Percentiles rank a stretch among this genome's conserved stretches.
Conservation (phyloP, 495 filamentous ascomycete species). For the Pseudotulostoma volvatum region DNA sequence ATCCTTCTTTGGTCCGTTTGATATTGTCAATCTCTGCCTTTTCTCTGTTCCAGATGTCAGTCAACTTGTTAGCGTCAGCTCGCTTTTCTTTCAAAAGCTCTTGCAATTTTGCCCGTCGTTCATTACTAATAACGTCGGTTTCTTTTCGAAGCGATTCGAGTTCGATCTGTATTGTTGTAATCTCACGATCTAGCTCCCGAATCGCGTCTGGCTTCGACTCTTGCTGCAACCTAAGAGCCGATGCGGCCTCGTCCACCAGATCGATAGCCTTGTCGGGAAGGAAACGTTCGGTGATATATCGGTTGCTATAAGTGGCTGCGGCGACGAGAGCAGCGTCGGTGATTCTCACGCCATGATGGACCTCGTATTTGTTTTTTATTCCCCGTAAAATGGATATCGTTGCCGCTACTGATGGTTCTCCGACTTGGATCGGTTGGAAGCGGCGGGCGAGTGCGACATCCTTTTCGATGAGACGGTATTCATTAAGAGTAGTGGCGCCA, state of each 20-base stretch:
- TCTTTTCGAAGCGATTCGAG: constrained; percentile 91
- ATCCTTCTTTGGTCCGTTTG: constrained; percentile 67
- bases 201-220: constrained; percentile 95
- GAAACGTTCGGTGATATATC: constrained; percentile 93
- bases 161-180: constrained; percentile 96
- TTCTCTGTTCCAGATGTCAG: constrained; percentile 78
- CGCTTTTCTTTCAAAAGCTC: constrained; percentile 54
- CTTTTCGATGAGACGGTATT: constrained; percentile 89
- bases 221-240: constrained; percentile 77
- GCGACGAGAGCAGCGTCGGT: constrained; percentile 85
- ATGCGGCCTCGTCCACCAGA: constrained; percentile 89
- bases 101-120: constrained; percentile 77
- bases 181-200: constrained; percentile 74
- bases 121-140: constrained; percentile 70
- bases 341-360: constrained; percentile 84
- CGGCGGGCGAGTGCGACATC: constrained; percentile 83
- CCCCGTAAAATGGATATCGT: constrained; percentile 92
- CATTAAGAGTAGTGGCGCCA: constrained; percentile 81
- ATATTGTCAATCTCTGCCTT: constrained; percentile 66
- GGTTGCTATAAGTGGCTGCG: constrained; percentile 80
- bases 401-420: constrained; percentile 76
- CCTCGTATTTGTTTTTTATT: constrained; percentile 93
- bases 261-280: constrained; percentile 96
- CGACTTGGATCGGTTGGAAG: constrained; percentile 85
- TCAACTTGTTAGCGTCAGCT: constrained; percentile 49